Evolutionary conservation across 2,329 filamentous ascomycete genomes (phyloP), one percentile per base, ranked within the genome.

Genomic region (Neurospora sp.): DNA sequence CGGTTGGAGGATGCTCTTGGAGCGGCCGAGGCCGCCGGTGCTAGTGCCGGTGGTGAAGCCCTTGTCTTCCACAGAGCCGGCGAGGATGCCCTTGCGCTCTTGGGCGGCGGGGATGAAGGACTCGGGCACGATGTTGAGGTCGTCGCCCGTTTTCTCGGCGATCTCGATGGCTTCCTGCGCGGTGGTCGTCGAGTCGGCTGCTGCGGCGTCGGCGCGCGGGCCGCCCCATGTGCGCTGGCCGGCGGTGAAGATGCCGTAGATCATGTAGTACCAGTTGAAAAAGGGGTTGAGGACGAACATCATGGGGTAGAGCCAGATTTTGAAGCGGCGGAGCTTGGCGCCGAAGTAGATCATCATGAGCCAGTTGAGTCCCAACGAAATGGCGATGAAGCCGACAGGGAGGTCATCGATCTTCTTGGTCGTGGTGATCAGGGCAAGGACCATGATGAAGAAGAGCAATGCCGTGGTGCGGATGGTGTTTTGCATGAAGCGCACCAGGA

Each of bases 231-330:
- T 98, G 73, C 95, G 87, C 79, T 97, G 93, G 23, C 94, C 93
- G 38, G 94, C 93, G 0, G 95, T 97, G 80, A 97, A 96, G 75
- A 97, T 96, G 65, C 93, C 94, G 79, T 97, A 97, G 2, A 97
- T 91, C 91, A 97, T 97, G 82, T 98, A 98, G 70, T 93, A 87
- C 95, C 95, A 98, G 81, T 98, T 98, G 85, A 97, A 94, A 78
- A 98, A 96, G 0, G 96, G 95, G 77, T 97, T 98, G 73, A 97
- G 80, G 66, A 97, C 82, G 78, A 97, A 98, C 93, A 98, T 97
- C 72, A 98, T 76, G 0, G 95, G 95, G 78, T 98, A 98, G 6
- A 98, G 84, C 90, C 92, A 95, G 72, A 96, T 91, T 83, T 99
- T 98, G 83, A 91, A 97, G 11, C 96, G 88, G 71, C 90, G 89